Percentiles rank a stretch among this genome's conserved stretches.
phyloP scores from a whole-genome alignment of 2,329 filamentous ascomycete genomes.

The Zopfia rhizophila region DNA sequence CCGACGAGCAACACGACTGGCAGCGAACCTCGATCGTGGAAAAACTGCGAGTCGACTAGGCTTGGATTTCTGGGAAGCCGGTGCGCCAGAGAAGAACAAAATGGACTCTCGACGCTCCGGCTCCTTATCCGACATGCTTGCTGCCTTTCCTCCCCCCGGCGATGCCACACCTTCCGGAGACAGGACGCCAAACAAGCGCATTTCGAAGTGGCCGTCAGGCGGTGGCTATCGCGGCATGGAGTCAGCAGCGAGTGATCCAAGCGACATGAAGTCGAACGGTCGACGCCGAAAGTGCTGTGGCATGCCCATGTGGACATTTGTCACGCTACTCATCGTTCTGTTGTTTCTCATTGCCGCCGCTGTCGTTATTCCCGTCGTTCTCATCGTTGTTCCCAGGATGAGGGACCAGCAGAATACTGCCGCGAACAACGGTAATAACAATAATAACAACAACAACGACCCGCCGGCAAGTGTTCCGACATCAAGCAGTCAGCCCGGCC shows the following conservation, averaged over 20 bases:
- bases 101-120: constrained; percentile 57
- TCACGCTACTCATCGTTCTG: constrained; percentile 72
- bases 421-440: constrained; percentile 17
- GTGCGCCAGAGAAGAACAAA: constrained; percentile 43
- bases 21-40: constrained; percentile 87
- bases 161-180: constrained; percentile 58
- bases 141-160: constrained; percentile 70
- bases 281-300: constrained; percentile 79
- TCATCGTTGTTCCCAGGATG: constrained; percentile 68
- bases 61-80: constrained; percentile 59
- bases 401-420: constrained; percentile 39
- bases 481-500: constrained; percentile 25
- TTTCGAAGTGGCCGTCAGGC: constrained; percentile 43
- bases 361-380: constrained; percentile 77
- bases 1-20: constrained; percentile 83
- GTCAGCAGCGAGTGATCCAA: constrained; percentile 24
- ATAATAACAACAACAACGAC: constrained; percentile 34
- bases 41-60: constrained; percentile 70
- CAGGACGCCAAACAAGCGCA: constrained; percentile 27
- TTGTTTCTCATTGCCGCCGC: constrained; percentile 81
- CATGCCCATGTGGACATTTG: constrained; percentile 80
- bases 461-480: constrained; percentile 9
- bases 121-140: constrained; percentile 72
- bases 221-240: constrained; percentile 25
- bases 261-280: constrained; percentile 36